Evolutionary conservation across 2,329 filamentous ascomycete genomes (phyloP).

Genomic region (Fusarium dimerum): DNA sequence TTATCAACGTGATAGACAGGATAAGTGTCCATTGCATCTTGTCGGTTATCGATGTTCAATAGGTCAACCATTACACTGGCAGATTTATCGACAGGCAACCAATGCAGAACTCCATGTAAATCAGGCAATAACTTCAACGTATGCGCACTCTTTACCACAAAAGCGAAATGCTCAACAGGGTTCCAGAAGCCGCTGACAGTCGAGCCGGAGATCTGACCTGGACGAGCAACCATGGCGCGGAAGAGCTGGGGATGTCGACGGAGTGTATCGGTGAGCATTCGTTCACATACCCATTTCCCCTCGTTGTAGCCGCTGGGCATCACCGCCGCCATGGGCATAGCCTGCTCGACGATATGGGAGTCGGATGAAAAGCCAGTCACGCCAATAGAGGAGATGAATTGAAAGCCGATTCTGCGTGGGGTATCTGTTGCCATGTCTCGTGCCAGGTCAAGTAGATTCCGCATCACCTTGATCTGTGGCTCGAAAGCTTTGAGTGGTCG

Average conservation of each 20-base stretch:
- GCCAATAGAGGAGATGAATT: constrained; percentile 45
- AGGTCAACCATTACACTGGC: constrained; percentile 16
- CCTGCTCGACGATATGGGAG: constrained; percentile 44
- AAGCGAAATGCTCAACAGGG: constrained; percentile 49
- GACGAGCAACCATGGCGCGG: constrained; percentile 44
- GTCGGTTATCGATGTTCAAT: background rate
- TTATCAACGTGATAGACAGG: constrained; percentile 28
- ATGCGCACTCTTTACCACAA: constrained; percentile 52
- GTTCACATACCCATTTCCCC: constrained; percentile 5
- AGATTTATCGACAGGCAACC: constrained; percentile 46
- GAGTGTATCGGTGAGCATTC: constrained; percentile 50
- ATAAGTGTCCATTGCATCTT: background rate
- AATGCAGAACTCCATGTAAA: constrained; percentile 41
- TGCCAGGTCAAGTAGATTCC: constrained; percentile 25
- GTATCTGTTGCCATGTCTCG: constrained; percentile 28
- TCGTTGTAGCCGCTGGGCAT: constrained; percentile 30
- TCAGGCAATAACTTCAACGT: constrained; percentile 44
- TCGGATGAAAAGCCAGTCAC: constrained; percentile 35
- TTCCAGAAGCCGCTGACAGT: constrained; percentile 56
- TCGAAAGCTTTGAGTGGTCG: background rate
- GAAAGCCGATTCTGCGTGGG: constrained; percentile 33
- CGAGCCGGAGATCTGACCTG: constrained; percentile 56
- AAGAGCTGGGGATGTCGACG: constrained; percentile 44
- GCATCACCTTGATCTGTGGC: background rate
- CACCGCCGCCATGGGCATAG: constrained; percentile 39